These are phyloP conservation scores for Zostera marina DNA, from an alignment of 116 monocot species.

Conservation along the genomic window DNA sequence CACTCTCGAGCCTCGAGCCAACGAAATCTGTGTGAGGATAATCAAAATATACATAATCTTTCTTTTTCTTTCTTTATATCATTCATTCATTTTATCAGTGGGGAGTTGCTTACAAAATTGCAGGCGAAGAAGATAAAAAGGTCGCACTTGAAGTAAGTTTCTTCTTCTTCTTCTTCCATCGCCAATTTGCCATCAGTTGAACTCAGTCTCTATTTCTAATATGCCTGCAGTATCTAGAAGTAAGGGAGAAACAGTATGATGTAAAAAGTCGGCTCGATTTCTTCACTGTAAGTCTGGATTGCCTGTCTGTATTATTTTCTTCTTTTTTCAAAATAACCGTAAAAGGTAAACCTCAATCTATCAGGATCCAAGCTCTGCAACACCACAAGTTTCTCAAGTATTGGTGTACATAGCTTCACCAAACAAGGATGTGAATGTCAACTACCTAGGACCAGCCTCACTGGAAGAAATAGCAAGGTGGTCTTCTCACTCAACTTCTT, in stretches of 20 bases:
- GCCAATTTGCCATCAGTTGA: too few species aligned
- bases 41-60: not conserved
- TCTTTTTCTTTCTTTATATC: not conserved
- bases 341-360: conserved; percentile 2
- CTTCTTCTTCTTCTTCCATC: too few species aligned
- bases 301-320: too few species aligned
- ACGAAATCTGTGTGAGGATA: conserved; percentile 52
- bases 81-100: conserved; percentile 23
- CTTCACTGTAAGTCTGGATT: conserved; percentile 85
- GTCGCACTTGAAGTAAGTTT: conserved; percentile 27
- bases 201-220: too few species aligned
- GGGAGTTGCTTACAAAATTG: conserved; percentile 84
- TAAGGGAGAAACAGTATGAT: conserved; percentile 93
- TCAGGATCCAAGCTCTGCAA: conserved; percentile 45
- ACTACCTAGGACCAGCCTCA: conserved; percentile 88
- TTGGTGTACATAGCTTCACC: conserved; percentile 89
- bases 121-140: conserved; percentile 51
- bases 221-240: conserved; percentile 67
- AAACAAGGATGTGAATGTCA: conserved; percentile 40
- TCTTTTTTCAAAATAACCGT: too few species aligned
- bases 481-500: not conserved
- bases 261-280: conserved; percentile 71
- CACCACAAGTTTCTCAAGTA: conserved; percentile 39
- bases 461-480: conserved; percentile 87
- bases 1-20: conserved; percentile 42